Percentiles rank a stretch among this genome's conserved stretches.
These are phyloP conservation scores for Stachybotrys chlorohalonatus DNA, from an alignment of 2,329 filamentous ascomycete species.

Conservation along the genomic window DNA sequence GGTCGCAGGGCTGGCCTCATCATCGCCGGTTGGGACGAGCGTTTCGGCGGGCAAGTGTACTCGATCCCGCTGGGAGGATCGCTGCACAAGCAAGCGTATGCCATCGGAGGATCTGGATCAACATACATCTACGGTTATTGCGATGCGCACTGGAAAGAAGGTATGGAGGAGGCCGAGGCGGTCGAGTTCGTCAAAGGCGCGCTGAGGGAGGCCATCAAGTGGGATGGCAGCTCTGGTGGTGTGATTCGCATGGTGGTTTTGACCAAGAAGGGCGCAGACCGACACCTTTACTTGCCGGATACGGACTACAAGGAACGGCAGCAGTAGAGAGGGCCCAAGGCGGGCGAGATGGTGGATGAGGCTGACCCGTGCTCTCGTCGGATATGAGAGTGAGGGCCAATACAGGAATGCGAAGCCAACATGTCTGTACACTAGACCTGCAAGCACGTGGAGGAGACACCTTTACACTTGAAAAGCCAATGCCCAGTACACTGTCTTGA, in stretches of 20 bases:
- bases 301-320: conserved; percentile 71
- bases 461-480: too few species aligned
- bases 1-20: conserved; percentile 77
- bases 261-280: conserved; percentile 78
- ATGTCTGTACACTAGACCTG: background rate
- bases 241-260: conserved; percentile 97
- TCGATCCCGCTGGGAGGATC: conserved; percentile 94
- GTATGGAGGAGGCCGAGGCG: conserved; percentile 87
- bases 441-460: background rate
- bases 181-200: conserved; percentile 89
- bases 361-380: background rate
- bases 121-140: conserved; percentile 99
- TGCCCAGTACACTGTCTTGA: too few species aligned
- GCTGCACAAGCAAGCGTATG: conserved; percentile 92
- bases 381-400: background rate
- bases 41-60: conserved; percentile 94
- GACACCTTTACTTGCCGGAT: conserved; percentile 94
- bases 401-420: background rate
- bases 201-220: conserved; percentile 92
- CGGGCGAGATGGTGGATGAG: background rate
- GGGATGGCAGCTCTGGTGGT: conserved; percentile 97
- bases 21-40: conserved; percentile 94
- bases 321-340: conserved; percentile 32
- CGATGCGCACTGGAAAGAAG: conserved; percentile 90
- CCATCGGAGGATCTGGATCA: conserved; percentile 92